Conservation (phyloP, 768 basidiomycete genomes). For the Leccinum obscurum region DNA sequence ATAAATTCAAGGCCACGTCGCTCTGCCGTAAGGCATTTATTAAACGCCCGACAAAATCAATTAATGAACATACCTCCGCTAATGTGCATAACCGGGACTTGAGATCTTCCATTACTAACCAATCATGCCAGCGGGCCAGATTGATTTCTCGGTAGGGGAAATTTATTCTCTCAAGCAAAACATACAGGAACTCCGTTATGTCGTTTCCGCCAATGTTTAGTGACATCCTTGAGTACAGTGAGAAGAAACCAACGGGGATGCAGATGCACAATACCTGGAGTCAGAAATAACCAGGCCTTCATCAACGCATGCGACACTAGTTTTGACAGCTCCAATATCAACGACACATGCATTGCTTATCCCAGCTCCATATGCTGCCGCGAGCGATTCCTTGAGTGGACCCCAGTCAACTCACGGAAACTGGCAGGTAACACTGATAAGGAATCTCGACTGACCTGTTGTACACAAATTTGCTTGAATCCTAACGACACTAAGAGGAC, state of each 20-base stretch:
- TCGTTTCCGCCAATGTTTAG: slow-evolving; percentile 93
- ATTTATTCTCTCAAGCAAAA: slow-evolving; percentile 72
- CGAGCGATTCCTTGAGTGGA: slow-evolving; percentile 73
- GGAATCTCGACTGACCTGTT: slow-evolving; percentile 58
- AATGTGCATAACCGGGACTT: slow-evolving; percentile 85
- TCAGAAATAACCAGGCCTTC: slow-evolving; percentile 89
- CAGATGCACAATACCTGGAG: slow-evolving; percentile 60
- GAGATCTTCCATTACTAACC: slow-evolving; percentile 89
- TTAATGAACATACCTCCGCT: slow-evolving; percentile 63
- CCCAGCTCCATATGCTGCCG: slow-evolving; percentile 94
- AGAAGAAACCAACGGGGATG: slow-evolving; percentile 4
- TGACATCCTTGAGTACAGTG: slow-evolving; percentile 52
- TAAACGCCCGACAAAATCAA: neutral
- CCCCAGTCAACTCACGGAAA: neutral
- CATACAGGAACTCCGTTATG: slow-evolving; percentile 85
- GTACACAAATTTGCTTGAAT: slow-evolving; percentile 90
- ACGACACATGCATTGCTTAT: slow-evolving; percentile 95
- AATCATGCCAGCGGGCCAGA: slow-evolving; percentile 77
- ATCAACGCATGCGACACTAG: slow-evolving; percentile 90
- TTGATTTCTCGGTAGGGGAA: slow-evolving; percentile 90
- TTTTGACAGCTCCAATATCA: slow-evolving; percentile 85
- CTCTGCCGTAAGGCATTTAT: slow-evolving; percentile 46
- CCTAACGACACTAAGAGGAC: slow-evolving; percentile 77
- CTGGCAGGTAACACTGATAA: neutral
- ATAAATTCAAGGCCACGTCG: slow-evolving; percentile 86